Base-by-base conservation (phyloP, 345 rosid species). In the Dipteronia sinensis region DNA sequence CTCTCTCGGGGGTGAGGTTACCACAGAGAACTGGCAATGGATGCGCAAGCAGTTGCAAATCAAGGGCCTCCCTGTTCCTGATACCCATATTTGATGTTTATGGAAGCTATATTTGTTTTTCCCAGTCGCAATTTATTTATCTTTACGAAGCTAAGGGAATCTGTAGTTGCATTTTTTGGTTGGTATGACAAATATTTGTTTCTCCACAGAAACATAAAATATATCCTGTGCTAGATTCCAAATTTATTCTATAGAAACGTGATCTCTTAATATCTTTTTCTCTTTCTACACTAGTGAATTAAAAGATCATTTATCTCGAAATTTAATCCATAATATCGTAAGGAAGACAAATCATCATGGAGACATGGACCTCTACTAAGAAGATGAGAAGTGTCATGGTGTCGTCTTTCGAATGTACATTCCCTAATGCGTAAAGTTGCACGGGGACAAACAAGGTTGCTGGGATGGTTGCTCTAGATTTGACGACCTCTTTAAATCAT, bases 11-110 rank as follows among this genome's bases (percentile, higher is more conserved):
- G 99, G 98, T 53, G 99, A 94, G 84, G 95, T 95, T 61, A 93
- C 97, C 67, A 86, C 85, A 0, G 97, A 93, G 78, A 93, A 95
- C 79, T 90, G 97, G 97, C 90, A 88, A 78, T 93, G 98, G 98
- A 90, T 87, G 97, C 83, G 87, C 83, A 91, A 91, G 87, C 98
- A 87, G 85, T 81, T 96, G 92, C 95, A 93, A 89, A 71, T 80
- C 70, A 91, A 87, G 80, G 92, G 82, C 65, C 89, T 96, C 17
- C 85, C 86, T 7, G 68, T 88, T 74, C 95, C 99, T 22, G 75
- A 79, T 20, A 67, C 80, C 56, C 77, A 65, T 55, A 86, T 84
- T 77, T 83, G 76, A 86, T 51, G n/a, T 56, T 31, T 69, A 15
- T 23, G 46, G 53, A 46, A 23, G 31, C 62, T 65, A 76, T 23